These are phyloP conservation scores for Ceratocystis huliohia DNA, from an alignment of 2,329 filamentous ascomycete genomes.

Conservation along the genomic window DNA sequence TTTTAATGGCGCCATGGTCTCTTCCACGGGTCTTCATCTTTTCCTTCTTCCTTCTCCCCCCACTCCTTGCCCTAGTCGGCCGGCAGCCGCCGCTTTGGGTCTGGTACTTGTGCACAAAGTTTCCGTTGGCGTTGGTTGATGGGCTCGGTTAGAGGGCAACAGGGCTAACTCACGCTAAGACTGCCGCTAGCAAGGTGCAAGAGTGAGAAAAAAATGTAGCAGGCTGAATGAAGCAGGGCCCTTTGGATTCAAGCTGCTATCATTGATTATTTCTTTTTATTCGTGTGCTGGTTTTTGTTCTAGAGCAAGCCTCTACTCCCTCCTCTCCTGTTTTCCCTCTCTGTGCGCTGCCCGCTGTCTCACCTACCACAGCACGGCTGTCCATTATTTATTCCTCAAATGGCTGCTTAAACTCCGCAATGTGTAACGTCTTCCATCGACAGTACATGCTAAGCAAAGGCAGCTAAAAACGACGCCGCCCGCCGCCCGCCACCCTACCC, in stretches of 20 bases:
- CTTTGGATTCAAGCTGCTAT: background rate
- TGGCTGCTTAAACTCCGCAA: background rate
- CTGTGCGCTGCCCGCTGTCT: background rate
- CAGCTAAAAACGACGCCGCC: no score
- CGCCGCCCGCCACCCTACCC: no score
- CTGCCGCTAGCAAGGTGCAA: no score
- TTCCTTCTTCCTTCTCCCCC: background rate
- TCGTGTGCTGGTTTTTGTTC: background rate
- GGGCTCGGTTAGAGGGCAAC: background rate
- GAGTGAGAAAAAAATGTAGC: no score
- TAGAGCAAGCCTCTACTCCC: background rate
- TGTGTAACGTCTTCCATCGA: no score
- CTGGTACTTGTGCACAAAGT: slow-evolving; percentile 12
- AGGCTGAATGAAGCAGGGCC: background rate
- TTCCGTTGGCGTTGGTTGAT: background rate
- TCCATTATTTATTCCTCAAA: background rate
- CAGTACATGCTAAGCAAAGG: no score
- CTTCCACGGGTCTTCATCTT: background rate
- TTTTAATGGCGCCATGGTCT: background rate
- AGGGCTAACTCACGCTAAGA: no score
- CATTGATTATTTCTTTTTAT: background rate
- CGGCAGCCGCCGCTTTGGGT: background rate
- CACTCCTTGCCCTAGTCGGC: no score
- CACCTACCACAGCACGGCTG: background rate
- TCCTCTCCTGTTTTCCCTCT: background rate